These are phyloP conservation scores for Cymodocea nodosa DNA, from an alignment of 116 monocot species.

Conservation along the genomic window DNA sequence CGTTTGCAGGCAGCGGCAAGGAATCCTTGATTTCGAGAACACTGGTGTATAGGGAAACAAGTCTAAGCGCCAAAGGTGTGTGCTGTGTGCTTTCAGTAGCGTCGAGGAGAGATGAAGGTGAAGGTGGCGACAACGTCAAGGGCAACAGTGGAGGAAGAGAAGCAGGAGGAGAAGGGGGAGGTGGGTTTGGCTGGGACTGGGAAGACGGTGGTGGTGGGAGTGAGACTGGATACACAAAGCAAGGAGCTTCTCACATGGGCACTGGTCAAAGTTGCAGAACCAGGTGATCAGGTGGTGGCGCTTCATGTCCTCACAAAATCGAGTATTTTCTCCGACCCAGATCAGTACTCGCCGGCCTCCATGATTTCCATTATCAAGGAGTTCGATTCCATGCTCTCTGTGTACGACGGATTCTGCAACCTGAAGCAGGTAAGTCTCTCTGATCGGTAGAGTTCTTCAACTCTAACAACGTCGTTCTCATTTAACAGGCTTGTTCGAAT, in stretches of 20 bases:
- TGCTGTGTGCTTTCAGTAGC: background rate
- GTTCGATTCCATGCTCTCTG: slow-evolving; percentile 41
- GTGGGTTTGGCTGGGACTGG: background rate
- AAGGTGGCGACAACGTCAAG: background rate
- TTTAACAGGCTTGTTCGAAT: background rate
- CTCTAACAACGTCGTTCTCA: background rate
- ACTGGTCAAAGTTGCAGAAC: slow-evolving; percentile 43
- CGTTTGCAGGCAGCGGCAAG: background rate
- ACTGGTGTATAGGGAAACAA: too few species aligned
- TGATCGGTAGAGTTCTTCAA: background rate
- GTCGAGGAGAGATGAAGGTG: slow-evolving; percentile 8
- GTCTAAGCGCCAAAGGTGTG: background rate
- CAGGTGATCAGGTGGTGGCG: slow-evolving; percentile 46
- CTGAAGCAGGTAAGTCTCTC: slow-evolving; percentile 41
- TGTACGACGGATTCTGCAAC: slow-evolving; percentile 67
- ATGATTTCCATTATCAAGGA: slow-evolving; percentile 17
- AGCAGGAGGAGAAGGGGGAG: background rate
- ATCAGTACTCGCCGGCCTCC: slow-evolving; percentile 9
- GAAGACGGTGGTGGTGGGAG: slow-evolving; percentile 39
- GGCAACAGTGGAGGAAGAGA: background rate
- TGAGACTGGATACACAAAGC: slow-evolving; percentile 40
- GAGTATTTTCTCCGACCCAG: slow-evolving; percentile 1
- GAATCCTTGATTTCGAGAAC: background rate
- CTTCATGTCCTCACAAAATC: slow-evolving; percentile 32
- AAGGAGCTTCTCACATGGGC: slow-evolving; percentile 59